Conservation (phyloP, 495 filamentous ascomycete genomes). For the Annulohypoxylon nitens region DNA sequence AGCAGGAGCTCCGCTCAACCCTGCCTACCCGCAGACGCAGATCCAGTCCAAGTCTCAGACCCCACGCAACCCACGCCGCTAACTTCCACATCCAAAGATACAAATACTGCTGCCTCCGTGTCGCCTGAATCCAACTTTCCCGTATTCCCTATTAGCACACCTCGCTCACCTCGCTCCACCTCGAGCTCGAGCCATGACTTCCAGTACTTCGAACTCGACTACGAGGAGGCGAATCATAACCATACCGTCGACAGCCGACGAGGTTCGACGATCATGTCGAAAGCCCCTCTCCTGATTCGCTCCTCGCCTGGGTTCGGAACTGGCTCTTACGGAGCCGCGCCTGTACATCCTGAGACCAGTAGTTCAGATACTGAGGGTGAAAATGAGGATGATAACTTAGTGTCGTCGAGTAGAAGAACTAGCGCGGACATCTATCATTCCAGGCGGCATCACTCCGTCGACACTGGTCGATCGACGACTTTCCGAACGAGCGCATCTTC, state of each 20-base stretch:
- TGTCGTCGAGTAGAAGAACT: conserved; percentile 16
- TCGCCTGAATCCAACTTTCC: conserved; percentile 5
- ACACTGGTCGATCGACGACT: conserved; percentile 29
- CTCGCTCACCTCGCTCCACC: conserved; percentile 42
- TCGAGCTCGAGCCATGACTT: conserved; percentile 47
- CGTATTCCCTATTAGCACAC: conserved; percentile 21
- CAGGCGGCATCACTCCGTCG: conserved; percentile 37
- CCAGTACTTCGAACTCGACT: conserved; percentile 32
- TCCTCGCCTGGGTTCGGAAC: conserved; percentile 67
- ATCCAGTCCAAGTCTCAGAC: conserved; percentile 27
- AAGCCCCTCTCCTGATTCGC: conserved; percentile 67
- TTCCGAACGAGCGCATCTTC: conserved; percentile 43
- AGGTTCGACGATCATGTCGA: conserved; percentile 63
- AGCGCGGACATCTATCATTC: conserved; percentile 32
- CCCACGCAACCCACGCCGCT: conserved; percentile 45
- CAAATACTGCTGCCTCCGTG: conserved; percentile 40
- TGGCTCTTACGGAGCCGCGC: conserved; percentile 44
- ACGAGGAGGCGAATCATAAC: conserved; percentile 43
- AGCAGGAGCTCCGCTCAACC: conserved; percentile 39
- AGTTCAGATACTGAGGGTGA: conserved; percentile 35
- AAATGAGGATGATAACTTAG: conserved; percentile 16
- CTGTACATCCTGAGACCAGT: conserved; percentile 35
- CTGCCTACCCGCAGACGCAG: conserved; percentile 17
- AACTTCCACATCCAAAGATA: conserved; percentile 31
- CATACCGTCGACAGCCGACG: conserved; percentile 38